phyloP scores from a whole-genome alignment of 768 basidiomycete species.

The Tylopilus rubrobrunneus region DNA sequence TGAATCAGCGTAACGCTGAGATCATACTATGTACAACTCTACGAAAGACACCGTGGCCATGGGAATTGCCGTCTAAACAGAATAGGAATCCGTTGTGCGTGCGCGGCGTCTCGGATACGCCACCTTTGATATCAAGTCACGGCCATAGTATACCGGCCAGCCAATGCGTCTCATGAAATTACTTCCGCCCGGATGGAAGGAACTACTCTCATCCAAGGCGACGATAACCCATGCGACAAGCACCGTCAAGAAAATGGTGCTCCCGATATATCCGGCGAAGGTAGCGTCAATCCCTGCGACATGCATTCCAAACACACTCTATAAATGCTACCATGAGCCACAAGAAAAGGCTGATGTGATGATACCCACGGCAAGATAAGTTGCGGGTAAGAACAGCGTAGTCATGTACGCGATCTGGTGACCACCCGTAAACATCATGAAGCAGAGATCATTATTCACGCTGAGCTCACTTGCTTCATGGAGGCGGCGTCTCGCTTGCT shows the following conservation, averaged over 20 bases:
- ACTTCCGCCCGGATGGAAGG: slow-evolving; percentile 14
- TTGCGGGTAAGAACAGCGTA: slow-evolving; percentile 58
- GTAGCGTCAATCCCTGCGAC: slow-evolving; percentile 30
- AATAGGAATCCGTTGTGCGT: no score
- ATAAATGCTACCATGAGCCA: slow-evolving; percentile 14
- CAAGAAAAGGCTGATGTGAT: not conserved
- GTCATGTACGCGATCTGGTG: slow-evolving; percentile 53
- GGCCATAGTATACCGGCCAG: slow-evolving; percentile 19
- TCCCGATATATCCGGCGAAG: slow-evolving; percentile 37
- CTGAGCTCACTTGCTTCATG: slow-evolving; percentile 29
- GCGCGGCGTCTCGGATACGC: no score
- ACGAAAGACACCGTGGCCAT: no score
- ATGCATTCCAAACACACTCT: slow-evolving; percentile 31
- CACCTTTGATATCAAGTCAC: not conserved
- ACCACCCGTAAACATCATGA: not conserved
- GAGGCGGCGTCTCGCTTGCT: slow-evolving; percentile 34
- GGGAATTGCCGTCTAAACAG: no score
- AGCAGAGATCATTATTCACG: not conserved
- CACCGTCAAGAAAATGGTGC: slow-evolving; percentile 46
- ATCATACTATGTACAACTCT: no score
- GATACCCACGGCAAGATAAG: slow-evolving; percentile 34
- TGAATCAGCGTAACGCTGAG: no score
- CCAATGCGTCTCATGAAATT: slow-evolving; percentile 6
- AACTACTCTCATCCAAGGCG: slow-evolving; percentile 40
- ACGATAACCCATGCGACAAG: slow-evolving; percentile 54